Conservation (phyloP, 441 rosid species). For the Breynia disticha region DNA sequence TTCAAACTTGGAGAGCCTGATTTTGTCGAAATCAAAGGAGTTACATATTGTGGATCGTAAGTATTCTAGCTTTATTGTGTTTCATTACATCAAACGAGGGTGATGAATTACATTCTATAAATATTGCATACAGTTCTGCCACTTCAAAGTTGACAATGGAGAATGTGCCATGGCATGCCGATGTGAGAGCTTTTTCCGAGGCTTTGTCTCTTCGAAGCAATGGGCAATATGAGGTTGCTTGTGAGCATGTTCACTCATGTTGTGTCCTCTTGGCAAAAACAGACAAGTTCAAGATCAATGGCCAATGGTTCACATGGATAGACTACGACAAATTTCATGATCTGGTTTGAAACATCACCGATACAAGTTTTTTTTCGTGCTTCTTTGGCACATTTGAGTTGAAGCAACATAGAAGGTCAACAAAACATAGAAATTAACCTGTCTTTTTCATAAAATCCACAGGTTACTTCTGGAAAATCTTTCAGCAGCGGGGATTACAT, state of each 20-base stretch:
- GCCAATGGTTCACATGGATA: constrained; percentile 88
- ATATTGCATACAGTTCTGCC: constrained; percentile 43
- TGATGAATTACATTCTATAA: background rate
- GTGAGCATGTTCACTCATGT: constrained; percentile 91
- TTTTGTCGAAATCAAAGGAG: constrained; percentile 94
- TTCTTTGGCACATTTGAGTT: background rate
- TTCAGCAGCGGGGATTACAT: constrained; percentile 73
- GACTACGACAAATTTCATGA: constrained; percentile 89
- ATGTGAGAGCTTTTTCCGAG: constrained; percentile 84
- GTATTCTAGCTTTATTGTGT: constrained; percentile 14
- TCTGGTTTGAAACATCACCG: constrained; percentile 43
- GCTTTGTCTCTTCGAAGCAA: constrained; percentile 57
- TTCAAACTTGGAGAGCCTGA: constrained; percentile 85
- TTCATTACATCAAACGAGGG: constrained; percentile 8
- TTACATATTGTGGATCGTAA: constrained; percentile 89
- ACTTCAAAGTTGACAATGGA: constrained; percentile 95
- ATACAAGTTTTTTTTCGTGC: background rate
- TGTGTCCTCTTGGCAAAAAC: constrained; percentile 86
- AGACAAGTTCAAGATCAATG: constrained; percentile 68
- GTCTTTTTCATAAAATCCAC: constrained; percentile 10
- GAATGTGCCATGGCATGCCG: constrained; percentile 94
- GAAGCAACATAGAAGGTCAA: background rate
- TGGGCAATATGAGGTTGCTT: constrained; percentile 85
- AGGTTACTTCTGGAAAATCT: constrained; percentile 82
- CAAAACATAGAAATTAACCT: background rate